phyloP scores from a whole-genome alignment of 306 rosid species.

The Gastrolobium villosum region DNA sequence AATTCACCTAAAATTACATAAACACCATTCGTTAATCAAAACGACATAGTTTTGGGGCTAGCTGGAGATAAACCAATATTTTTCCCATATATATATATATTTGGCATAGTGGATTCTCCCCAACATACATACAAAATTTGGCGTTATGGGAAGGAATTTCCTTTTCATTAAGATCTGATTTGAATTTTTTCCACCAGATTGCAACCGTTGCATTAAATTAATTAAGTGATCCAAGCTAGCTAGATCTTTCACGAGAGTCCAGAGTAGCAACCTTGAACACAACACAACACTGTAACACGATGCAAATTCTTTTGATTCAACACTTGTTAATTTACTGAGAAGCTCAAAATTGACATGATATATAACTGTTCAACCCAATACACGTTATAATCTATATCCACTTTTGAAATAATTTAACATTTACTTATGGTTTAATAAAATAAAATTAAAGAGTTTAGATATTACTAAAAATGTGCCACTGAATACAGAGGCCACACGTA shows the following conservation, averaged over 20 bases:
- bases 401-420: no score
- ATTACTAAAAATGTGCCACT: not conserved
- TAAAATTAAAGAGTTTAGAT: not conserved
- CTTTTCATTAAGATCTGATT: not conserved
- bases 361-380: no score
- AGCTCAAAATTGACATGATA: not conserved
- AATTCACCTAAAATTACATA: no score
- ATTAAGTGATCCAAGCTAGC: conserved; percentile 20
- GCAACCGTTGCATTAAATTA: not conserved
- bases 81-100: not conserved
- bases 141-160: not conserved
- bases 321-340: not conserved
- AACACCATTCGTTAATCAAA: no score
- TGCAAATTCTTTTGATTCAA: not conserved
- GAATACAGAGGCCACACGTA: no score
- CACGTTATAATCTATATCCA: no score
- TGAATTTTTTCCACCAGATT: not conserved
- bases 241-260: not conserved
- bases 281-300: not conserved
- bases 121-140: not conserved
- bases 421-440: no score
- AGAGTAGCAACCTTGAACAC: not conserved
- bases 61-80: no score
- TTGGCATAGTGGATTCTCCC: conserved; percentile 6
- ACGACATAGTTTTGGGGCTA: no score